Conservation (phyloP, 2,329 filamentous ascomycete species). For the Pseudogymnoascus sp. region DNA sequence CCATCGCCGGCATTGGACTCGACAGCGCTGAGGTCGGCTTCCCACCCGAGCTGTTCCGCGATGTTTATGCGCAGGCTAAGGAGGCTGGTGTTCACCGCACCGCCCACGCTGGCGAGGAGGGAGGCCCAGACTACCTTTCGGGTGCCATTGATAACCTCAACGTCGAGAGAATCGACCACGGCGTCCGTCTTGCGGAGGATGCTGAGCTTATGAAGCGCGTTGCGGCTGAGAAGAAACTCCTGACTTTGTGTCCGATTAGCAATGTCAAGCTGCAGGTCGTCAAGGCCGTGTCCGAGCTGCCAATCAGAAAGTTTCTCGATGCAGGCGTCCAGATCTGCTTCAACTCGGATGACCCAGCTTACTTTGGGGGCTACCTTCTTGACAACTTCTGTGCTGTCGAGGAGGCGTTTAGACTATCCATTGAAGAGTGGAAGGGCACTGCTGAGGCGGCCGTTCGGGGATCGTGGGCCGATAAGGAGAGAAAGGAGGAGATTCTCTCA, state of each 20-base stretch:
- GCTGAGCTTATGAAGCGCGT: constrained; percentile 49
- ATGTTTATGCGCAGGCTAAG: constrained; percentile 50
- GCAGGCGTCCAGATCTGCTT: constrained; percentile 39
- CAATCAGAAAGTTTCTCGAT: constrained; percentile 36
- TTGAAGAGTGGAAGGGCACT: constrained; percentile 60
- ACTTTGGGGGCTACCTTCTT: constrained; percentile 65
- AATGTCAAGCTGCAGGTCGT: constrained; percentile 53
- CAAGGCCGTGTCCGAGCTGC: constrained; percentile 36
- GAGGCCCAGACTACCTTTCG: constrained; percentile 56
- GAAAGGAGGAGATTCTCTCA: constrained; percentile 51
- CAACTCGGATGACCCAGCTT: constrained; percentile 42
- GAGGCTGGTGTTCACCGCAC: constrained; percentile 52
- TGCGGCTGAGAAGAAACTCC: constrained; percentile 47
- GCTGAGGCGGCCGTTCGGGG: constrained; percentile 53
- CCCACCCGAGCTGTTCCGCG: constrained; percentile 51
- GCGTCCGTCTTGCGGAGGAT: constrained; percentile 57
- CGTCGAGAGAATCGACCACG: constrained; percentile 66
- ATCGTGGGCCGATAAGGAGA: constrained; percentile 58
- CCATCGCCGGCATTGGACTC: constrained; percentile 56
- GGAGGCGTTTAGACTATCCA: constrained; percentile 55
- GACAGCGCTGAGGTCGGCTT: constrained; percentile 55
- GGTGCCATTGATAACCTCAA: constrained; percentile 54
- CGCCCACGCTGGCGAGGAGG: constrained; percentile 70
- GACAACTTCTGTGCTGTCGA: constrained; percentile 72
- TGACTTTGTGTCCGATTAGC: constrained; percentile 66